Base-by-base conservation (phyloP, 2,329 filamentous ascomycete genomes). In the Colletotrichum tropicicola region DNA sequence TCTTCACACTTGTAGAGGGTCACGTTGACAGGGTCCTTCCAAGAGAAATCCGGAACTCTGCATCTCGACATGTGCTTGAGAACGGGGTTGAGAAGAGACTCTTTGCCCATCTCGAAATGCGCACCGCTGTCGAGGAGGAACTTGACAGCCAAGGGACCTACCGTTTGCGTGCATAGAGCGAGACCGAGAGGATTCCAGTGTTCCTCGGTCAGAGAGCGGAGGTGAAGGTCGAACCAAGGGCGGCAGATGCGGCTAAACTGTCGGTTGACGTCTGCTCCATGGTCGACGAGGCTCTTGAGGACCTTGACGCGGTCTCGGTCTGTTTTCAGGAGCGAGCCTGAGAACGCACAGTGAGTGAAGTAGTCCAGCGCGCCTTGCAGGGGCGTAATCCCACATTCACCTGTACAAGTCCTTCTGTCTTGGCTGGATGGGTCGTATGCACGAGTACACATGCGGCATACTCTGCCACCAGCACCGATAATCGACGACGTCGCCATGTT, bases 331-430 rank as follows among this genome's bases (percentile, higher is more conserved):
- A 35, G 27, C 2, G 53, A 56, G 4, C 53, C 41, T 5, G 39
- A 13, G n/a, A 45, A 45, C n/a, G 28, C 17, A 19, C 28, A 19
- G 21, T 56, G 53, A n/a, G 27, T 45, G 43, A 56, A 56, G 53
- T 56, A 56, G 39, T 56, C 53, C 13, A 56, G 39, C 5, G 41
- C 41, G 2, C 53, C 53, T 5, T 56, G 53, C 19, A 56, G 28
- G 6, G 53, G 53, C 13, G 53, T 35, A 15, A 56, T 37, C 2
- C 53, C 41, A 13, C 53, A 56, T 2, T 7, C 15, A 17, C 28
- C 41, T 1, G 19, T 7, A 41, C 53, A 56, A 30, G 10, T 30
- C n/a, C 4, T 6, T 2, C 21, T 15, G 19, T 13, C 2, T 43
- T 9, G 21, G 17, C n/a, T 43, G 17, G 25, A 13, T 44, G 13